phyloP scores from a whole-genome alignment of 192 early-diverging fungal species.

The Jimgerdemannia flammicorona region DNA sequence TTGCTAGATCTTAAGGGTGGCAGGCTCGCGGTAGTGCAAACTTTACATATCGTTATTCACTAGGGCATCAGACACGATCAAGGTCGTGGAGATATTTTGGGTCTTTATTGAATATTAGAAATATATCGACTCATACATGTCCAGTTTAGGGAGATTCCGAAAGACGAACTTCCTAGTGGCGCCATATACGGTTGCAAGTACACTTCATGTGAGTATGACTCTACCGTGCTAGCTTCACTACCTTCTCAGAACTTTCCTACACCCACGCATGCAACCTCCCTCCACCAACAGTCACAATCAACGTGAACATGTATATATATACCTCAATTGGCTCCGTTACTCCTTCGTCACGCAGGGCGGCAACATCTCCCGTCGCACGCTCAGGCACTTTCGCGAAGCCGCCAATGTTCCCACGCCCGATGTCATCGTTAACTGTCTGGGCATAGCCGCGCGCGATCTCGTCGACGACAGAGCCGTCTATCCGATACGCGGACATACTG shows the following conservation, averaged over 20 bases:
- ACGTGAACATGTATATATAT: constrained; percentile 57
- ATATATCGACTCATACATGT: background rate
- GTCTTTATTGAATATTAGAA: no score
- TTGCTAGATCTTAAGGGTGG: no score
- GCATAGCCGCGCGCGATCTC: constrained; percentile 55
- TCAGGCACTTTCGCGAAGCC: constrained; percentile 43
- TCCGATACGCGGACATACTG: constrained; percentile 73
- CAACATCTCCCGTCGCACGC: constrained; percentile 18
- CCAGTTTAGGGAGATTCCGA: background rate
- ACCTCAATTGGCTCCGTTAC: constrained; percentile 58
- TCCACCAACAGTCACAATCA: constrained; percentile 1
- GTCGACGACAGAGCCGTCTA: constrained; percentile 61
- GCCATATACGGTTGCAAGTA: background rate
- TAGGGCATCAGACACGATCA: no score
- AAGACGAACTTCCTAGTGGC: background rate
- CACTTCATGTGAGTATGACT: background rate
- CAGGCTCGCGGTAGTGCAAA: no score
- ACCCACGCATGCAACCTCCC: background rate
- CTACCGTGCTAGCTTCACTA: background rate
- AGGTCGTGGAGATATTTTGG: no score
- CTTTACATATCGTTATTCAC: no score
- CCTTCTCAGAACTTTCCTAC: no score
- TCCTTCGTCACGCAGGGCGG: constrained; percentile 58
- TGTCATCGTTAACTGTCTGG: constrained; percentile 80
- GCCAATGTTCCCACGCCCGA: constrained; percentile 35